Percentiles rank a stretch among this genome's conserved stretches.
These are phyloP conservation scores for Stachybotrys echinatus DNA, from an alignment of 2,329 filamentous ascomycete species.

Conservation along the genomic window DNA sequence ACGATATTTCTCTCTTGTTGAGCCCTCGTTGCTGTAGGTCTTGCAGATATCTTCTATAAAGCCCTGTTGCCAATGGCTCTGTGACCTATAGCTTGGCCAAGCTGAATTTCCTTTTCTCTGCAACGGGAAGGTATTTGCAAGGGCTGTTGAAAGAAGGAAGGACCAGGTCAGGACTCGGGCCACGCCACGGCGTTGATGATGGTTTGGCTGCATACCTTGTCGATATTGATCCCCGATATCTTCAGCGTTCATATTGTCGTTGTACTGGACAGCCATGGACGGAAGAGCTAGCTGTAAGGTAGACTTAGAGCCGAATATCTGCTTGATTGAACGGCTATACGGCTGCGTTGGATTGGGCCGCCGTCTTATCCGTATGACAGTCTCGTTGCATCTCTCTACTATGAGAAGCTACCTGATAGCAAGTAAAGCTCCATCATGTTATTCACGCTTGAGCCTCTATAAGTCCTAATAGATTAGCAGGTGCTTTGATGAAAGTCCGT, in stretches of 20 bases:
- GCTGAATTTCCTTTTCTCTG: neutral
- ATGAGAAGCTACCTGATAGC: neutral
- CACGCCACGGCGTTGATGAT: neutral
- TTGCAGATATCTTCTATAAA: neutral
- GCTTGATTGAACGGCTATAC: neutral
- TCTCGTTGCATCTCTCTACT: neutral
- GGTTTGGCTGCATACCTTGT: neutral
- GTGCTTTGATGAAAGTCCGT: neutral
- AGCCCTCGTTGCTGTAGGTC: neutral
- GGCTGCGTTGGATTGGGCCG: neutral
- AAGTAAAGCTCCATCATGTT: neutral
- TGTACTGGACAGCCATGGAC: neutral
- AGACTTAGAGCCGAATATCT: neutral
- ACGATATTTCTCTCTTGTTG: neutral
- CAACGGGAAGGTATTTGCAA: neutral
- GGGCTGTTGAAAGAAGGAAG: neutral
- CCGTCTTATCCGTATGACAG: neutral
- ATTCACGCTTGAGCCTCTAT: neutral
- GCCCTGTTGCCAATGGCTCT: neutral
- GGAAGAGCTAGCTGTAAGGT: neutral
- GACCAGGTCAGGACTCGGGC: neutral
- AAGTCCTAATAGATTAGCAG: neutral
- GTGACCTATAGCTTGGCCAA: neutral
- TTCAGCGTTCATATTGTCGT: neutral
- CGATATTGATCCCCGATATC: conserved; percentile 1